phyloP scores from a whole-genome alignment of 352 stramenopile species.

The Peronospora belbahrii region DNA sequence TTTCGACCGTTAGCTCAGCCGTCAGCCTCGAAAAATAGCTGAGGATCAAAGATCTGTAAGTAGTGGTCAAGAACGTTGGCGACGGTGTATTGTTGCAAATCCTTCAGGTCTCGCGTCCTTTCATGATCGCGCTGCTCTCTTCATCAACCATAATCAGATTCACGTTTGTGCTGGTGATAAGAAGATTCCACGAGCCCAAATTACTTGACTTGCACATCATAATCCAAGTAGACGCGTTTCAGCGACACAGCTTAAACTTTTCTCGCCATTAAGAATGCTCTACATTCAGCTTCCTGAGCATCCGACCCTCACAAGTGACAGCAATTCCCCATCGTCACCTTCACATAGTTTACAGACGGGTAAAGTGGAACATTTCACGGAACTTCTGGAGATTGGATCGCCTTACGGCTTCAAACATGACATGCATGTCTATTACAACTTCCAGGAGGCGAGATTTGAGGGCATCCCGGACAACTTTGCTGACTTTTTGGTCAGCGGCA shows the following conservation, averaged over 20 bases:
- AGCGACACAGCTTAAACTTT: too few relatives aligned
- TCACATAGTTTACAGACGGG: slow-evolving; percentile 15
- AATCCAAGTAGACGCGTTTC: too few relatives aligned
- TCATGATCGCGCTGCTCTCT: slow-evolving; percentile 16
- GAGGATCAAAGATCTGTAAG: too few relatives aligned
- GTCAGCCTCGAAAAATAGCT: too few relatives aligned
- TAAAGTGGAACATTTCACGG: slow-evolving; percentile 25
- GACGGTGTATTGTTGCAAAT: too few relatives aligned
- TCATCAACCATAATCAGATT: slow-evolving; percentile 21
- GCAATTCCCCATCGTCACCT: slow-evolving; percentile 25
- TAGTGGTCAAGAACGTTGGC: slow-evolving; percentile 1
- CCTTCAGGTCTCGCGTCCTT: slow-evolving; percentile 22
- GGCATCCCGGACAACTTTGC: slow-evolving; percentile 76
- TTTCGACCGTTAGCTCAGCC: too few relatives aligned
- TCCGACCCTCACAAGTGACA: slow-evolving; percentile 21
- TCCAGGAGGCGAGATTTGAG: slow-evolving; percentile 77
- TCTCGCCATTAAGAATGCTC: slow-evolving; percentile 11
- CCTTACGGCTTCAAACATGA: slow-evolving; percentile 76
- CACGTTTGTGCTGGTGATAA: slow-evolving; percentile 1
- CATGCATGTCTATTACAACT: slow-evolving; percentile 86
- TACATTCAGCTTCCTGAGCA: slow-evolving; percentile 45
- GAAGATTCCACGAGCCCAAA: slow-evolving; percentile 1
- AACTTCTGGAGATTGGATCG: slow-evolving; percentile 53
- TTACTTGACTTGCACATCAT: slow-evolving; percentile 2
- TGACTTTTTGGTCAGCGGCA: slow-evolving; percentile 39